Evolutionary conservation across 192 early-diverging fungal genomes (phyloP).

Genomic region (Coemansia sp.): DNA sequence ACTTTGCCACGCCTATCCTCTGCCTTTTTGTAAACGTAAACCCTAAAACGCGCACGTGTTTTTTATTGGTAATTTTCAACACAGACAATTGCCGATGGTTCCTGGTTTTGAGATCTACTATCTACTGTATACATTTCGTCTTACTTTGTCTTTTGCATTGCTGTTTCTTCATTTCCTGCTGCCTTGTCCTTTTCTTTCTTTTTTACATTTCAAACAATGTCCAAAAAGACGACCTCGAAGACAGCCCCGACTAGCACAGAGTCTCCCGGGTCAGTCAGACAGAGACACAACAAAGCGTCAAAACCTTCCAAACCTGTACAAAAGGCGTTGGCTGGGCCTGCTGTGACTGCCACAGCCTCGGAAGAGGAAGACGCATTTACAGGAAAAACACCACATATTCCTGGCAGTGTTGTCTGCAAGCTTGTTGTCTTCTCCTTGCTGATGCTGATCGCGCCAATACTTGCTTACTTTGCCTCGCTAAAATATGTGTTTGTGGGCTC

Average conservation of each 20-base stretch:
- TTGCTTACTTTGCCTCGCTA: constrained; percentile 46
- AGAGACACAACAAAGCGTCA: not conserved
- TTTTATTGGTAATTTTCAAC: too few relatives aligned
- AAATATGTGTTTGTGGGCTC: constrained; percentile 44
- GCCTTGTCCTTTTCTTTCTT: not conserved
- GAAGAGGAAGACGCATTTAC: not conserved
- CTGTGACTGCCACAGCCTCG: not conserved
- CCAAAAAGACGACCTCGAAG: not conserved
- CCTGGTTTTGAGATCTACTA: too few relatives aligned
- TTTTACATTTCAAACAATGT: not conserved
- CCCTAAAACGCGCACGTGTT: too few relatives aligned
- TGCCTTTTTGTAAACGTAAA: too few relatives aligned
- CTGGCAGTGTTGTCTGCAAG: constrained; percentile 37
- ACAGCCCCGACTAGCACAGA: not conserved
- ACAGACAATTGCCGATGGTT: too few relatives aligned
- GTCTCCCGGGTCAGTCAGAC: not conserved
- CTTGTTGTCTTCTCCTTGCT: constrained; percentile 45
- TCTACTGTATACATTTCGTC: too few relatives aligned
- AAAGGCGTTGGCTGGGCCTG: not conserved
- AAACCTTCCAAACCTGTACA: not conserved
- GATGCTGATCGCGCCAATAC: constrained; percentile 42
- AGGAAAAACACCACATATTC: constrained; percentile 30
- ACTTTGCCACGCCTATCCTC: too few relatives aligned
- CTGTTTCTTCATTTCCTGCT: too few relatives aligned
- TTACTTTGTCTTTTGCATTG: too few relatives aligned